Evolutionary conservation across 2,329 filamentous ascomycete genomes (phyloP).

Genomic region (Chaetomium strumarium): DNA sequence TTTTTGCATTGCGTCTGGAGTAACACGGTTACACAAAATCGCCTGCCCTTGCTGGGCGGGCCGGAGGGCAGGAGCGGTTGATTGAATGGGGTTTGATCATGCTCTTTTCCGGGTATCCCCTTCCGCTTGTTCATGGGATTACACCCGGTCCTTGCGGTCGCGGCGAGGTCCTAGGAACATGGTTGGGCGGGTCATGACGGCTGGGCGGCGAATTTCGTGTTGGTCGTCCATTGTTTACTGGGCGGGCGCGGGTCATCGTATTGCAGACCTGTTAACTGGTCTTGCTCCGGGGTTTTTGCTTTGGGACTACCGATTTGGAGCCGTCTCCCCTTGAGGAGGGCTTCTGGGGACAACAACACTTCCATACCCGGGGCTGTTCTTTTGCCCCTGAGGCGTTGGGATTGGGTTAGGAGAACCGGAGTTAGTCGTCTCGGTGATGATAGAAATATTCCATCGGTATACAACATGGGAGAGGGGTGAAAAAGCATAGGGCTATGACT

Average conservation of each 20-base stretch:
- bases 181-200: background rate
- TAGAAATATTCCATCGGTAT: constrained; percentile 4
- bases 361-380: background rate
- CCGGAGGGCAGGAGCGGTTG: constrained; percentile 9
- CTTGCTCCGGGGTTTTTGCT: background rate
- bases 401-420: constrained; percentile 3
- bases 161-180: background rate
- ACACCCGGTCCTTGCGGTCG: background rate
- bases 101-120: background rate
- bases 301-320: background rate
- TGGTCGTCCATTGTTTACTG: background rate
- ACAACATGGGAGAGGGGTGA: background rate
- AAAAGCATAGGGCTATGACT: background rate
- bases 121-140: background rate
- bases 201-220: background rate
- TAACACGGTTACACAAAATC: constrained; percentile 26
- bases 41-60: constrained; percentile 8
- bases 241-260: too few species aligned
- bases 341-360: background rate
- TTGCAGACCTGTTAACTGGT: too few species aligned
- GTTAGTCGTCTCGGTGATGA: background rate
- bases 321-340: background rate
- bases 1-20: constrained; percentile 27
- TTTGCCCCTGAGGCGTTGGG: background rate
- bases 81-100: background rate